Conservation (phyloP, 257 asterid species). For the Jasminum sambac region DNA sequence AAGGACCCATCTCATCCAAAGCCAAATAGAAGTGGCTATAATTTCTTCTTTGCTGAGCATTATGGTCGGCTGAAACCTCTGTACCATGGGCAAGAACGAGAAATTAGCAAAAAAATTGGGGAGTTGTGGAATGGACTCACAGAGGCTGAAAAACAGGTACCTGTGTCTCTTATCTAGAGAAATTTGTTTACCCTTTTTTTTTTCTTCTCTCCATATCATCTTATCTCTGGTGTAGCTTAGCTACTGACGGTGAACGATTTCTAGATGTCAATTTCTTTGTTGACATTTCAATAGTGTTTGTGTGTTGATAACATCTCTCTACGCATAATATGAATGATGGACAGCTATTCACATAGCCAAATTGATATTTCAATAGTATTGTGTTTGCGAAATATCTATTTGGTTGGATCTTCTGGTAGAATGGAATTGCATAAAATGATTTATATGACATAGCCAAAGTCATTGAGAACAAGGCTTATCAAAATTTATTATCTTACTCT, state of each 20-base stretch:
- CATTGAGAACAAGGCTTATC: background rate
- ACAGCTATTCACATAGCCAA: too few relatives aligned
- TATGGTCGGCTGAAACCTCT: constrained; percentile 68
- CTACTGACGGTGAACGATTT: background rate
- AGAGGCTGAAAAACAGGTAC: constrained; percentile 82
- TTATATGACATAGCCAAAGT: background rate
- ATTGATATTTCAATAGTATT: too few relatives aligned
- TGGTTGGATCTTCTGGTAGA: constrained; percentile 1
- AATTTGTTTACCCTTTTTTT: background rate
- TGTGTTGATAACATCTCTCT: background rate
- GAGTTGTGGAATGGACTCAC: constrained; percentile 74
- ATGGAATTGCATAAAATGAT: constrained; percentile 1
- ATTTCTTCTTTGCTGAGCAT: constrained; percentile 90
- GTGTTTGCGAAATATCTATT: background rate
- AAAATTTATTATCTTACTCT: background rate
- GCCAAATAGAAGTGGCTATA: constrained; percentile 79
- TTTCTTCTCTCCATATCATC: too few relatives aligned
- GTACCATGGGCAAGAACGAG: constrained; percentile 86
- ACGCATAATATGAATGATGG: background rate
- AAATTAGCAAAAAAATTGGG: constrained; percentile 78
- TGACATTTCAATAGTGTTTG: background rate
- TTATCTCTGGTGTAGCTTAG: background rate
- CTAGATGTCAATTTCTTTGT: background rate
- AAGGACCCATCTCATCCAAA: constrained; percentile 79
- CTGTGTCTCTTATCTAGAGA: background rate